Conservation (phyloP, 1,284 basidiomycete genomes). For the Sporisorium iseilematis-ciliati region DNA sequence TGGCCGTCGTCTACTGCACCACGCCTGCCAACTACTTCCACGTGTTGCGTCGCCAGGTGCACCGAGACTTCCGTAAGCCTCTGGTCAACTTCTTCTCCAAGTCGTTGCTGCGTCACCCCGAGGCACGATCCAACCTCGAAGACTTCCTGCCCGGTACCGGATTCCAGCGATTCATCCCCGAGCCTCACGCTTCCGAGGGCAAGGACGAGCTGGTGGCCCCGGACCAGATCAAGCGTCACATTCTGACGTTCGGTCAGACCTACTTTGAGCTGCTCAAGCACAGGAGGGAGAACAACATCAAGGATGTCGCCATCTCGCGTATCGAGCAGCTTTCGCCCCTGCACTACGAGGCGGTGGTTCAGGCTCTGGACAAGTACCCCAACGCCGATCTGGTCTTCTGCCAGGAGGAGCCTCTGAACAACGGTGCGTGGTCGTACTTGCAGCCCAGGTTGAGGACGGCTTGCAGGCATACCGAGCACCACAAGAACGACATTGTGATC, state of each 20-base stretch:
- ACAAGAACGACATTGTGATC: conserved; percentile 79
- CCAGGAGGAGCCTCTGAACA: conserved; percentile 90
- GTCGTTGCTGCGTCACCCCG: conserved; percentile 90
- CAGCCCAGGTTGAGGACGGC: conserved; percentile 76
- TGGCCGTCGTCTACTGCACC: conserved; percentile 97
- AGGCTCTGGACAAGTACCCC: conserved; percentile 83
- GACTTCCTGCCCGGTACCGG: conserved; percentile 90
- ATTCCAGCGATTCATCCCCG: conserved; percentile 94
- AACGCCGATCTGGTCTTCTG: conserved; percentile 93
- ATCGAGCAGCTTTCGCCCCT: conserved; percentile 95
- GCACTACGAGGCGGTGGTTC: conserved; percentile 80
- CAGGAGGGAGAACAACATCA: conserved; percentile 73
- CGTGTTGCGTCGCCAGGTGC: conserved; percentile 69
- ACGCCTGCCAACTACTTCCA: conserved; percentile 70
- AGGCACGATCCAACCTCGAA: conserved; percentile 84
- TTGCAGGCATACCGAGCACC: conserved; percentile 74
- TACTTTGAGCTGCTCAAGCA: conserved; percentile 84
- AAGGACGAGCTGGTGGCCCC: conserved; percentile 77
- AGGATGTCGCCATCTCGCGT: conserved; percentile 91
- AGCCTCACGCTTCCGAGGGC: conserved; percentile 77
- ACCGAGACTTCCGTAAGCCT: conserved; percentile 69
- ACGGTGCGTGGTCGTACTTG: conserved; percentile 81
- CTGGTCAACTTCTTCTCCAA: conserved; percentile 94
- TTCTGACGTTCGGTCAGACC: conserved; percentile 85
- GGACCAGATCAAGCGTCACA: conserved; percentile 89